A percentile compares a stretch with the other conserved stretches of the same genome.
Conservation (phyloP, 2,329 filamentous ascomycete genomes). For the Talaromyces sp. region DNA sequence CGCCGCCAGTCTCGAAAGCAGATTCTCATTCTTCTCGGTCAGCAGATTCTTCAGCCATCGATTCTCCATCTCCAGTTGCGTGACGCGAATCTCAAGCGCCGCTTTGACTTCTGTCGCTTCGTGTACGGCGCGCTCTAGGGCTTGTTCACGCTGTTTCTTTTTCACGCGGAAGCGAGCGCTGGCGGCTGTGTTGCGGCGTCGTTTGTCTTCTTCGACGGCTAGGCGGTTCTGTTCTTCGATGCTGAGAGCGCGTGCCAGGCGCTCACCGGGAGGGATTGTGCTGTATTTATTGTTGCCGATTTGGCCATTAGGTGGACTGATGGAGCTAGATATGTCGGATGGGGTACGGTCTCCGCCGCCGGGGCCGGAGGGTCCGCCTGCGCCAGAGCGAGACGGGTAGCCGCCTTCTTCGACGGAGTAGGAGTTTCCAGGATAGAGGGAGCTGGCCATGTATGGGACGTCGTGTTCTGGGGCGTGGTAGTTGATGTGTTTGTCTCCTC, state of each 20-base stretch:
- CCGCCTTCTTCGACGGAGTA: constrained; percentile 34
- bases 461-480: constrained; percentile 39
- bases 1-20: constrained; percentile 16
- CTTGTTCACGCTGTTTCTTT: constrained; percentile 92
- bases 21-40: constrained; percentile 68
- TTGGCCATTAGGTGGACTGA: constrained; percentile 40
- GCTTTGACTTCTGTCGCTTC: constrained; percentile 78
- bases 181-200: constrained; percentile 82
- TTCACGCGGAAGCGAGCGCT: constrained; percentile 90
- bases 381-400: neutral
- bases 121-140: constrained; percentile 75
- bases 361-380: constrained; percentile 20
- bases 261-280: constrained; percentile 37
- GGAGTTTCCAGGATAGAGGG: constrained; percentile 31
- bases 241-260: constrained; percentile 48
- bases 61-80: constrained; percentile 75
- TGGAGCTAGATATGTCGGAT: constrained; percentile 43
- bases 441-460: constrained; percentile 37
- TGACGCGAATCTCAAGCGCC: constrained; percentile 69
- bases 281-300: constrained; percentile 42
- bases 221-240: constrained; percentile 53
- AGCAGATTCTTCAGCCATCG: constrained; percentile 77
- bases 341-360: constrained; percentile 38
- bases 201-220: constrained; percentile 88
- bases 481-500: constrained; percentile 38